phyloP scores from a whole-genome alignment of 2,329 filamentous ascomycete genomes.

The Aspergillus aculeatinus region DNA sequence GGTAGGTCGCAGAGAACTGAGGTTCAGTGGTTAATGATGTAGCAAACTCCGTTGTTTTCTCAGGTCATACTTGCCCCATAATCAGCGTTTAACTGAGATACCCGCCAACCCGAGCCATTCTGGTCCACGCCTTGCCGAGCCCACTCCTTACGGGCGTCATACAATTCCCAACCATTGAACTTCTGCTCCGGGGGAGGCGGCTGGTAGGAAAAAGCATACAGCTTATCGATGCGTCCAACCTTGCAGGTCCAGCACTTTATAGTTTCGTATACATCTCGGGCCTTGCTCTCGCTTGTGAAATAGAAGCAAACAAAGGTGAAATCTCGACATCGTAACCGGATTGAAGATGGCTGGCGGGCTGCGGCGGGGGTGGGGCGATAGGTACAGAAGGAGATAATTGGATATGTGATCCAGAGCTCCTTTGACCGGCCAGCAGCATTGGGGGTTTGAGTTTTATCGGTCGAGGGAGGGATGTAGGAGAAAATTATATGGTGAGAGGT shows the following conservation, averaged over 20 bases:
- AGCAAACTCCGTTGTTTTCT: not conserved
- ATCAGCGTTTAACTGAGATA: conserved; percentile 85
- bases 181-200: conserved; percentile 71
- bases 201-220: conserved; percentile 86
- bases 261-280: conserved; percentile 82
- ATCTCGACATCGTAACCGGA: conserved; percentile 86
- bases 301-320: conserved; percentile 93
- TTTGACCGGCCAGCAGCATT: conserved; percentile 51
- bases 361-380: conserved; percentile 70
- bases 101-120: conserved; percentile 80
- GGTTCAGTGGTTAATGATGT: conserved; percentile 6
- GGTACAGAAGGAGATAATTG: conserved; percentile 79
- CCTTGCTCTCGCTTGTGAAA: conserved; percentile 71
- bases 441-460: conserved; percentile 41
- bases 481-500: conserved; percentile 66
- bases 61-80: conserved; percentile 58
- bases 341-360: conserved; percentile 72
- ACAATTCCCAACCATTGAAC: conserved; percentile 78
- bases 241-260: conserved; percentile 80
- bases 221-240: conserved; percentile 77
- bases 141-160: conserved; percentile 83
- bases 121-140: conserved; percentile 81
- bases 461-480: conserved; percentile 52
- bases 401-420: conserved; percentile 92
- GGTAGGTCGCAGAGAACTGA: conserved; percentile 88